Base-by-base conservation (phyloP, 192 early-diverging fungal genomes). In the Rhizophagus prolifer region DNA sequence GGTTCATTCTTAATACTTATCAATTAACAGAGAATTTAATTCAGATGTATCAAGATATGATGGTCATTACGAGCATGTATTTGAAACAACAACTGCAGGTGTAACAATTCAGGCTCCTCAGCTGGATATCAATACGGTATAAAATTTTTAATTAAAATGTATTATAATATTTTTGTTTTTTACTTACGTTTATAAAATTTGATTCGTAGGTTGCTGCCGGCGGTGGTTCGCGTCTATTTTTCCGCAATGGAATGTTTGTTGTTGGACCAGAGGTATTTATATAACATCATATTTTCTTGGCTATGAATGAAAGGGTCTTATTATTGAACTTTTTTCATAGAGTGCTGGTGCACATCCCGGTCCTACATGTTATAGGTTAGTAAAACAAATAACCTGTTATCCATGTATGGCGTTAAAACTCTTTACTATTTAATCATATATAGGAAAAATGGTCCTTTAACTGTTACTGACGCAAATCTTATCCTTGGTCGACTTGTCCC, bases 91-190 rank as follows among this genome's bases (percentile, higher is more conserved):
- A 4, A 97, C 95, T 3, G 94, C 92, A 0, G 93, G 94, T 8
- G 89, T 99, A 19, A 94, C 95, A 21, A 94, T 99, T 41, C 94
- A 97, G 76, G 96, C 97, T 7, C 96, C 96, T 44, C 97, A 99
- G 81, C 83, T 99, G 59, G 95, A 96, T 74, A 99, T 99, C 66
- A 92, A 93, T 82, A 98, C 96, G 3, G 95, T 79, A 21, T 16
- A 12, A 44, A 2, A 12, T 19, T 2, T 0, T 66, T 50, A 0
- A 58, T n/a, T 21, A 34, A 58, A 34, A 31, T 31, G 21, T 38
- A 13, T 7, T 34, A 7, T 5, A 30, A 58, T 23, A n/a, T 21
- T 46, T 41, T 50, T 25, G 23, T 6, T 34, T 25, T 36, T 67
- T n/a, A 10, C 6, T 21, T n/a, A 67, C 21, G 2, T 41, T 41